Percentiles rank a stretch among this genome's conserved stretches.
These are phyloP conservation scores for Scopulariopsis brevicaulis DNA, from an alignment of 2,329 filamentous ascomycete genomes.

Conservation along the genomic window DNA sequence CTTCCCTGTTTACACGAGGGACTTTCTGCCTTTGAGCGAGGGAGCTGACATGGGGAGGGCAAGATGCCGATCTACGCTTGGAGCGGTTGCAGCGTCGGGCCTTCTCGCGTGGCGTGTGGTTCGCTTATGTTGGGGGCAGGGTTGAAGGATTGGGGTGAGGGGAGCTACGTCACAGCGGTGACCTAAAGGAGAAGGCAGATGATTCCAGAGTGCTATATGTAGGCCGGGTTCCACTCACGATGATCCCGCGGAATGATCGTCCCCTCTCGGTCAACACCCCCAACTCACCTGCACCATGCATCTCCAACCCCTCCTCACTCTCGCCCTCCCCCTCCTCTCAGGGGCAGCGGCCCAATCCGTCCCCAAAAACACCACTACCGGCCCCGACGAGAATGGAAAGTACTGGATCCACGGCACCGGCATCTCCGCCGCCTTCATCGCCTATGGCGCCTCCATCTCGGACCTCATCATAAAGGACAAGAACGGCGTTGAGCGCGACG, in stretches of 20 bases:
- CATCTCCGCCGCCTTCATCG: conserved; percentile 58
- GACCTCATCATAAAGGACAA: conserved; percentile 62
- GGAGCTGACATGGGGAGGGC: neutral
- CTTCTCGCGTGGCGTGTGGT: neutral
- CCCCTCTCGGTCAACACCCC: neutral
- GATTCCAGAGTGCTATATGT: neutral
- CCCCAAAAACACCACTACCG: neutral
- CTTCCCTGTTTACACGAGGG: neutral
- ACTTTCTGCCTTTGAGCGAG: neutral
- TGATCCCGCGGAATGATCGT: neutral
- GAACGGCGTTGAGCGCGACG: conserved; percentile 55
- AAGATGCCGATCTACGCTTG: neutral
- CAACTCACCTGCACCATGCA: neutral
- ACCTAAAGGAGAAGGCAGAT: neutral
- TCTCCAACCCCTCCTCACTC: neutral
- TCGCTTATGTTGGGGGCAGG: neutral
- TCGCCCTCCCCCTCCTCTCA: neutral
- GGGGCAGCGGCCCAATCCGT: conserved; percentile 5
- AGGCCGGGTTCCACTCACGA: neutral
- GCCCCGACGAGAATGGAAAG: conserved; percentile 46
- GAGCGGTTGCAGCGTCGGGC: neutral
- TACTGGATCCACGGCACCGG: conserved; percentile 60
- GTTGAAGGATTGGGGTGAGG: neutral
- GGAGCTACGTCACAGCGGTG: neutral
- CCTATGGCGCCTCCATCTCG: conserved; percentile 63